Conservation (phyloP, 345 rosid genomes). For the Limnanthes douglasii region DNA sequence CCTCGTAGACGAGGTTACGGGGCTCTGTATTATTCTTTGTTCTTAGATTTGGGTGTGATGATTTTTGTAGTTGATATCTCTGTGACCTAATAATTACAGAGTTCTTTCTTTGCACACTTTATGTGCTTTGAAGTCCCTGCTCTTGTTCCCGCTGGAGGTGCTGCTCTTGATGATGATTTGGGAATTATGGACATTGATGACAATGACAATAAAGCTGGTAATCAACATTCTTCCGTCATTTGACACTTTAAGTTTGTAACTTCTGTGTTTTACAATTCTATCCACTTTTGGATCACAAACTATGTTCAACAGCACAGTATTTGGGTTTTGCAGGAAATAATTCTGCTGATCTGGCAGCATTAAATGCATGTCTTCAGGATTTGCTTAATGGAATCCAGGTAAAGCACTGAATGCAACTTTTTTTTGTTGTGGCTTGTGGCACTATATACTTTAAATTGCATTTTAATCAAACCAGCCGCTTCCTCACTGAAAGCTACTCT, state of each 20-base stretch:
- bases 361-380: constrained; percentile 92
- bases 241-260: constrained; percentile 1
- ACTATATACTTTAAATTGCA: no score
- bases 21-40: constrained; percentile 6
- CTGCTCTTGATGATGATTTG: constrained; percentile 39
- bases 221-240: no score
- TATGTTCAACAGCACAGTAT: constrained; percentile 5
- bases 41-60: constrained; percentile 3
- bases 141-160: constrained; percentile 79
- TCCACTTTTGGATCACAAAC: constrained; percentile 4
- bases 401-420: no score
- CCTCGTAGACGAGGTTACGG: no score
- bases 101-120: constrained; percentile 98
- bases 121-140: constrained; percentile 99
- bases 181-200: constrained; percentile 40
- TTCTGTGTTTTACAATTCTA: constrained; percentile 4
- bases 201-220: constrained; percentile 64
- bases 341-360: constrained; percentile 58
- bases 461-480: no score
- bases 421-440: no score
- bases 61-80: no score
- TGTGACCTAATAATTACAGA: no score
- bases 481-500: no score
- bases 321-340: constrained; percentile 43
- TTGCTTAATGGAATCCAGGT: constrained; percentile 98